Evolutionary conservation across 805 yeast genomes (phyloP).

Genomic region (Debaryomyces hansenii): DNA sequence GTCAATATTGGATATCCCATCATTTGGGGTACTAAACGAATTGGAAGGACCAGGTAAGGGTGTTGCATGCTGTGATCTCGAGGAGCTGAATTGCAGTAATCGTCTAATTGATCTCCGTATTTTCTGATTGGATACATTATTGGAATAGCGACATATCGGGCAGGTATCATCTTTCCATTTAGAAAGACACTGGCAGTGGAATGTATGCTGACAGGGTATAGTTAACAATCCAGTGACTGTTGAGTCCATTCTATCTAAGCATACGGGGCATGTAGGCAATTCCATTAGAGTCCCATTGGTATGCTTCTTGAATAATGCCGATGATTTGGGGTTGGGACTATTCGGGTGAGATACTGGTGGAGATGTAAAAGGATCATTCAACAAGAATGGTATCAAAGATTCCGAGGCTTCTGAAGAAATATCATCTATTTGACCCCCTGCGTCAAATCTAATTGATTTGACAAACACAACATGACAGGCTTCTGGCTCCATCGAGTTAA

Average conservation of each 20-base stretch:
- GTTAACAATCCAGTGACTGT: conserved; percentile 78
- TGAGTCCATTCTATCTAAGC: conserved; percentile 85
- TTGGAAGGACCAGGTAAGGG: conserved; percentile 1
- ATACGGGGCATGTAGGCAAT: conserved; percentile 90
- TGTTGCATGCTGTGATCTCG: conserved; percentile 4
- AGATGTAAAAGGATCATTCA: conserved; percentile 71
- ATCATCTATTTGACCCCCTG: conserved; percentile 4
- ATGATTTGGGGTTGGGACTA: conserved; percentile 1
- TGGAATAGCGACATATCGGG: conserved; percentile 86
- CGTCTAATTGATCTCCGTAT: conserved; percentile 33
- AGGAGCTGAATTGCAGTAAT: conserved; percentile 27
- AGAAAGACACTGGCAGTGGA: conserved; percentile 83
- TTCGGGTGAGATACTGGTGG: conserved; percentile 5
- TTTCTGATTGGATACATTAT: conserved; percentile 34
- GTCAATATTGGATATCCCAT: neutral
- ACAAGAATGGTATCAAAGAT: conserved; percentile 58
- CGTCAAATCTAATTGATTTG: conserved; percentile 52
- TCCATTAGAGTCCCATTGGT: conserved; percentile 39
- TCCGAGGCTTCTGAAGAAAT: conserved; percentile 13
- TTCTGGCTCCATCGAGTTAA: conserved; percentile 89
- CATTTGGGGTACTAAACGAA: neutral
- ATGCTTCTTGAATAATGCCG: neutral
- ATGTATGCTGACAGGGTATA: conserved; percentile 90
- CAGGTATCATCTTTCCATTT: conserved; percentile 91
- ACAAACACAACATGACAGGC: conserved; percentile 74